Base-by-base conservation (phyloP, 2,329 filamentous ascomycete genomes). In the Paracoccidioides lutzii region DNA sequence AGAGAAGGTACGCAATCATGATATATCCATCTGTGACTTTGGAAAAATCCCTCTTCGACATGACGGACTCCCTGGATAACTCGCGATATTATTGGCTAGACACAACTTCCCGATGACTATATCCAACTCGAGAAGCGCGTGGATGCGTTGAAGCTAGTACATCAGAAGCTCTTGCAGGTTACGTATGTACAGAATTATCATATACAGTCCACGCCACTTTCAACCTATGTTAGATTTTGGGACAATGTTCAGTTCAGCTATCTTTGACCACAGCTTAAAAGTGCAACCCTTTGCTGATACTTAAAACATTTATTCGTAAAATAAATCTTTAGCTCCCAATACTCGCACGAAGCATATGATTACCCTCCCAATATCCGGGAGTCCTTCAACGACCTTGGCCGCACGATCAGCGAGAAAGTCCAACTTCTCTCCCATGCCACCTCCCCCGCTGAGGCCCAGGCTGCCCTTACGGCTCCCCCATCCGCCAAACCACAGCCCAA, bases 281-380 rank as follows among this genome's bases (percentile, higher is more conserved):
- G 22, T 22, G 30, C 33, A 38, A 10, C 12, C 37, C 22, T 22
- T 14, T 14, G 7, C 22, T 52, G 42, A 40, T 41, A 9, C 6
- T 42, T 22, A 2, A 2, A 22, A 10, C 10, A 37, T 37, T 49
- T 41, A 42, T 52, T 15, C 38, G 12, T 4, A 41, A 33, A 6
- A 12, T 12, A 32, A 28, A 37, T 14, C 8, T 42, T 5, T 35
- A 94, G 89, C 65, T 90, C 88, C 61, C 90, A 96, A 78, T 98
- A 95, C 77, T 83, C 87, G 52, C 89, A 93, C 75, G 93, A 85
- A 72, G 79, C 81, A 60, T 85, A 85, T 69, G 93, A 98, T 75
- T 98, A 98, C 75, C 93, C 91, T 52, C 88, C 90, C 67, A 97
- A 98, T 76, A 88, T 97, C 74, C 90, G 90, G 74, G 93, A 98